A percentile compares a stretch with the other conserved stretches of the same genome.
Conservation (phyloP, 495 filamentous ascomycete genomes). For the Poronia punctata region DNA sequence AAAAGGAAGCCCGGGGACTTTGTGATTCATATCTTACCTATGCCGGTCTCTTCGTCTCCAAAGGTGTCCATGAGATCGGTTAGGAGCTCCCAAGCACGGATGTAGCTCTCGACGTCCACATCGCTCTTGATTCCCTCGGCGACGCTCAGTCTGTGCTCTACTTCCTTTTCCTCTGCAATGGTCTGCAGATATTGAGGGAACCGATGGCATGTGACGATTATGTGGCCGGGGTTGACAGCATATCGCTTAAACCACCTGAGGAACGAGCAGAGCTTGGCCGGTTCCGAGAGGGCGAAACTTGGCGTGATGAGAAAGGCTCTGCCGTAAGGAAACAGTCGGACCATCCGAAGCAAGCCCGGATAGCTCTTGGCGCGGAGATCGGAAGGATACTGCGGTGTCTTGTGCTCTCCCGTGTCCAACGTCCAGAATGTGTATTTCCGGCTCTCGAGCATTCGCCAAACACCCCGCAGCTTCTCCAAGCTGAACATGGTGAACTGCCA, state of each 20-base stretch:
- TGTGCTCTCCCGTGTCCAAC: slow-evolving; percentile 18
- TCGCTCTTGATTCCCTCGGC: slow-evolving; percentile 8
- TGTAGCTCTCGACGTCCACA: slow-evolving; percentile 18
- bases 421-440: slow-evolving; percentile 24
- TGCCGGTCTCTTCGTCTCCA: slow-evolving; percentile 20
- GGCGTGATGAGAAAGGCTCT: slow-evolving; percentile 56
- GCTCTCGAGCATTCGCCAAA: slow-evolving; percentile 14
- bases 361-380: slow-evolving; percentile 6
- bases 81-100: slow-evolving; percentile 16
- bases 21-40: slow-evolving; percentile 9
- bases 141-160: slow-evolving; percentile 14
- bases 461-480: slow-evolving; percentile 7
- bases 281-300: slow-evolving; percentile 50
- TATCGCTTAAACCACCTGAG: slow-evolving; percentile 48
- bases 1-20: not conserved
- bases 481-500: slow-evolving; percentile 17
- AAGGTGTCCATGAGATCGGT: slow-evolving; percentile 15
- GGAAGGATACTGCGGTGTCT: slow-evolving; percentile 21
- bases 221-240: slow-evolving; percentile 17
- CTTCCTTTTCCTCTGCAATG: slow-evolving; percentile 32
- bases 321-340: slow-evolving; percentile 52
- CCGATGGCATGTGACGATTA: slow-evolving; percentile 28
- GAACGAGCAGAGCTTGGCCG: slow-evolving; percentile 42
- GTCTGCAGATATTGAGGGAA: slow-evolving; percentile 36
- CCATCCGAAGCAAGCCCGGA: slow-evolving; percentile 30